Evolutionary conservation across 306 rosid species (phyloP).

Genomic region (Elaeagnus macrophylla): DNA sequence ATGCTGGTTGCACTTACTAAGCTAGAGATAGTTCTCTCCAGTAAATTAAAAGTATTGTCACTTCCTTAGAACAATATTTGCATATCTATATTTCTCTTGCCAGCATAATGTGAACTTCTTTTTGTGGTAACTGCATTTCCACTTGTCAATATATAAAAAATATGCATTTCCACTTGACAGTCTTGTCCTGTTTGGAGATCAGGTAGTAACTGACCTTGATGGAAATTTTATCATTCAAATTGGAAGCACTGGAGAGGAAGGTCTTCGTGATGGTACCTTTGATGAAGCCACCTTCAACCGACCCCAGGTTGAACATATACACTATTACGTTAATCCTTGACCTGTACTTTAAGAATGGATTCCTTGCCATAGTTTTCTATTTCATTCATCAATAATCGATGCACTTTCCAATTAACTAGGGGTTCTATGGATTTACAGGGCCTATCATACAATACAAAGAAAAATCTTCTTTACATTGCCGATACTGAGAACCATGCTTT

Average conservation of each 20-base stretch:
- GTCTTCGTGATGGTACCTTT: constrained; percentile 76
- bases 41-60: neutral
- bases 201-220: constrained; percentile 80
- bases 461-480: constrained; percentile 80
- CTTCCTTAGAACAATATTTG: neutral
- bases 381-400: neutral
- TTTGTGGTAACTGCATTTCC: neutral
- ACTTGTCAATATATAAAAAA: too few relatives aligned
- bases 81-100: neutral
- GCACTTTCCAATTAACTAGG: constrained; percentile 4
- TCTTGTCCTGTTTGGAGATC: constrained; percentile 28
- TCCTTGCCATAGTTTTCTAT: neutral
- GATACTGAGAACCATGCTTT: constrained; percentile 96
- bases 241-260: constrained; percentile 94
- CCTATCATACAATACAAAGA: constrained; percentile 82
- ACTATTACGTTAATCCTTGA: neutral
- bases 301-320: constrained; percentile 64
- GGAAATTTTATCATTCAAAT: constrained; percentile 76
- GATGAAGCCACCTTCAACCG: constrained; percentile 80
- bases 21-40: too few relatives aligned
- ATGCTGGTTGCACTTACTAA: neutral
- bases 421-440: constrained; percentile 50
- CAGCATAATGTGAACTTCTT: neutral
- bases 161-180: too few relatives aligned
- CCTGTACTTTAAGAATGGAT: neutral